Evolutionary conservation across 192 early-diverging fungal genomes (phyloP), one percentile per base, ranked within the genome.

Genomic region (Coemansia interrupta): DNA sequence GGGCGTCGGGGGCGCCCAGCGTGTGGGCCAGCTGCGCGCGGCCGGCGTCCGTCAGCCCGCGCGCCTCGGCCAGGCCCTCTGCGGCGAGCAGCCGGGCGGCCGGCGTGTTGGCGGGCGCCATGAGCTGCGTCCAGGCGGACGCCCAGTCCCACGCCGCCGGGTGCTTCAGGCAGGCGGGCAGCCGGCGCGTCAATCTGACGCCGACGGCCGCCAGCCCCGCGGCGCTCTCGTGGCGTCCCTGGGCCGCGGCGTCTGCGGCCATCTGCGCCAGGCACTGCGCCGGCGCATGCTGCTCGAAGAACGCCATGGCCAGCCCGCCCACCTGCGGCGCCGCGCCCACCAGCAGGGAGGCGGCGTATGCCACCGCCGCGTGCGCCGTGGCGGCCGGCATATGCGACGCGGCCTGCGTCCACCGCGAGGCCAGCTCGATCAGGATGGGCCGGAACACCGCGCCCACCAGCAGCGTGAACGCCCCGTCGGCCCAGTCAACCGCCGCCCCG

Each of bases 351-450:
- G 86, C 82, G 1, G 89, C 87, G 58, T 63, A 62, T 1, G 80
- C 77, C 5, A 81, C 65, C 13, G 57, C 54, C 17, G 58, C 61
- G 61, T 62, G 81, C 72, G 62, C 82, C 59, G 38, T 56, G 32
- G 54, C 76, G 52, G 18, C 18, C 0, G 30, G 9, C 12, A 40
- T 41, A 26, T 51, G 54, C 4, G 51, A 23, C 20, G 66, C 78
- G n/a, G 77, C 58, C 10, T 68, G 54, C 14, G 80, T 80, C 91
- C 90, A 92, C 44, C 94, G 85, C 14, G 88, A 87, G 0, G 84
- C 81, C 26, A 96, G 78, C 54, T 96, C 94, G 20, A 94, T 79
- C 8, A 91, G 75, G 13, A 96, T 63, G 3, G 92, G 89, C 17
- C 94, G 72, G 61, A 86, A 87, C 9, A 80, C 68, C 36, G 42